Percentiles rank a stretch among this genome's conserved stretches.
These are phyloP conservation scores for Chlorencoelia australis DNA, from an alignment of 2,329 filamentous ascomycete species.

Conservation along the genomic window DNA sequence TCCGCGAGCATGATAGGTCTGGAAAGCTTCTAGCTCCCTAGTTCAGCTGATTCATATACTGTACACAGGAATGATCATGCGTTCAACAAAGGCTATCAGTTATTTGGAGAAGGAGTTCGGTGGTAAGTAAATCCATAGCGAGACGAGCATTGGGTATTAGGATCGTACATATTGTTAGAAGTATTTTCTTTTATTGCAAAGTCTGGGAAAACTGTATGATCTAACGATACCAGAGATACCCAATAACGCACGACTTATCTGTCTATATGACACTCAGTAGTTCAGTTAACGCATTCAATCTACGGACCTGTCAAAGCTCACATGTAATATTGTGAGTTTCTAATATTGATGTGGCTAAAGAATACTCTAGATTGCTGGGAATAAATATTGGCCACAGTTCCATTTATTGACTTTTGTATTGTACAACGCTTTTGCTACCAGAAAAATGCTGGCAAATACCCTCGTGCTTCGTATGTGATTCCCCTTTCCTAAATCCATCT, in stretches of 20 bases:
- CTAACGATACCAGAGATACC: too few species aligned
- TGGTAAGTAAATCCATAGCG: not conserved
- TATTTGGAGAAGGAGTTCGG: not conserved
- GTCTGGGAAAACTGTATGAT: too few species aligned
- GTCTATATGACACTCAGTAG: constrained; percentile 4
- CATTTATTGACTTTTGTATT: too few species aligned
- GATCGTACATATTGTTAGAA: too few species aligned
- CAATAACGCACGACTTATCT: too few species aligned
- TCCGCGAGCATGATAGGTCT: not conserved
- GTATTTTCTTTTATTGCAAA: too few species aligned
- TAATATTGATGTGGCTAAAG: too few species aligned
- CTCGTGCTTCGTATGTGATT: not conserved
- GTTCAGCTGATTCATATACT: not conserved
- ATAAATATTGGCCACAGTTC: too few species aligned
- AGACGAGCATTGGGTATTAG: not conserved
- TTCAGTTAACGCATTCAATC: constrained; percentile 5
- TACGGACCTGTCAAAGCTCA: constrained; percentile 6
- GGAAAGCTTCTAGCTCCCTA: not conserved
- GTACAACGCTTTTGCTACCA: too few species aligned
- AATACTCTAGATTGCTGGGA: too few species aligned
- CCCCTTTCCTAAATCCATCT: not conserved
- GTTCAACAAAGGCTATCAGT: not conserved
- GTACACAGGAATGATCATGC: not conserved
- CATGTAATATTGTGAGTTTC: too few species aligned
- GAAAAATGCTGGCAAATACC: too few species aligned